Conservation (phyloP, 768 basidiomycete species). For the Coprinopsis sp. region DNA sequence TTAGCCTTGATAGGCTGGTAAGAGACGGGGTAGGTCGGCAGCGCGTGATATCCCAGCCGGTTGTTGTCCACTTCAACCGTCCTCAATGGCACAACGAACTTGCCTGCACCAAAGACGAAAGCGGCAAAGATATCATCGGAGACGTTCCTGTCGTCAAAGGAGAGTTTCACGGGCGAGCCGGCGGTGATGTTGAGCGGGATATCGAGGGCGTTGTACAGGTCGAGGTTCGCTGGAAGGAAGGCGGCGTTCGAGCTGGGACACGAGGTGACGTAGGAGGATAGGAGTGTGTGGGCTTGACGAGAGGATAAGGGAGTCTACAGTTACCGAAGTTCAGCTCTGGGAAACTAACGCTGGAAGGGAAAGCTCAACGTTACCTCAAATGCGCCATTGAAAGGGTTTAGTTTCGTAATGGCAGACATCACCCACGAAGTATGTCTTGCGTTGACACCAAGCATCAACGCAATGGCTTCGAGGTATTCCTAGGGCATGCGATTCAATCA, state of each 20-base stretch:
- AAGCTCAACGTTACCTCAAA: slow-evolving; percentile 41
- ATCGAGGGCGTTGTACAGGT: slow-evolving; percentile 22
- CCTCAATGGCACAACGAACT: too few species aligned
- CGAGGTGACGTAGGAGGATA: slow-evolving; percentile 22
- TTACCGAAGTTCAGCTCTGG: too few species aligned
- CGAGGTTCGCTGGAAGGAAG: slow-evolving; percentile 28
- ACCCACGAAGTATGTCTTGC: slow-evolving; percentile 62
- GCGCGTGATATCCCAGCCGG: too few species aligned
- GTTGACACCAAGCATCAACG: slow-evolving; percentile 59
- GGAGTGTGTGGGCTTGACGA: slow-evolving; percentile 29
- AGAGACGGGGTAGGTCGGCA: too few species aligned
- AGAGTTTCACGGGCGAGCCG: slow-evolving; percentile 18
- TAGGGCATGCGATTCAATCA: background rate
- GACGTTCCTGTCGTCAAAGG: slow-evolving; percentile 17
- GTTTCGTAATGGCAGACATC: slow-evolving; percentile 41
- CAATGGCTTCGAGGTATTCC: slow-evolving; percentile 47
- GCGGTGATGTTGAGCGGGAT: slow-evolving; percentile 17
- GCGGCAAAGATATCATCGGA: slow-evolving; percentile 35
- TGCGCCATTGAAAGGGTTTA: slow-evolving; percentile 51
- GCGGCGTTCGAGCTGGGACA: slow-evolving; percentile 52
- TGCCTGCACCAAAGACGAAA: slow-evolving; percentile 28
- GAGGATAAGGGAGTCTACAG: too few species aligned
- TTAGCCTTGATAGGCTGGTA: too few species aligned
- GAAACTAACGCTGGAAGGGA: background rate
- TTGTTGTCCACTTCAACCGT: too few species aligned